These are phyloP conservation scores for Cladophialophora yegresii DNA, from an alignment of 2,329 filamentous ascomycete species.

Conservation along the genomic window DNA sequence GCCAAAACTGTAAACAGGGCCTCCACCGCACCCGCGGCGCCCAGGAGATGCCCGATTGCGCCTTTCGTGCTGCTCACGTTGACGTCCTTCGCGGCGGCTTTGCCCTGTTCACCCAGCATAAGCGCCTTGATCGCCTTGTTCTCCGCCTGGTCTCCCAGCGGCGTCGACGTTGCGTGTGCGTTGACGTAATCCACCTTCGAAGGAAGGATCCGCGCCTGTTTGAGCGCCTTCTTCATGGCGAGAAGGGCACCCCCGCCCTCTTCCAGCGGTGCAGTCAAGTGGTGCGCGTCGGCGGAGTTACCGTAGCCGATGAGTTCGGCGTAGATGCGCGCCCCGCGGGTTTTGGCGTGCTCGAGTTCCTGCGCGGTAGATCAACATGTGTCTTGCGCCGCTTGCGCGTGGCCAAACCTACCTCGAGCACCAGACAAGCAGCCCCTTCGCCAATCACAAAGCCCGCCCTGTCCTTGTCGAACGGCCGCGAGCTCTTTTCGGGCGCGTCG, in stretches of 20 bases:
- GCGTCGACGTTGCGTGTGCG: conserved; percentile 73
- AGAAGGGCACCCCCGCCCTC: conserved; percentile 79
- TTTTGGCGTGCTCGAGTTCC: conserved; percentile 82
- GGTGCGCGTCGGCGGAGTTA: conserved; percentile 84
- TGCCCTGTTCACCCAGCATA: conserved; percentile 72
- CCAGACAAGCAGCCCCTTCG: conserved; percentile 83
- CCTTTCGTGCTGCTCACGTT: conserved; percentile 94
- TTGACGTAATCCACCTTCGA: conserved; percentile 84
- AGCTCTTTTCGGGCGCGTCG: conserved; percentile 67
- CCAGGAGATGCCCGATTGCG: conserved; percentile 85
- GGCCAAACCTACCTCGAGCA: conserved; percentile 67
- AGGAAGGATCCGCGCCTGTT: conserved; percentile 69
- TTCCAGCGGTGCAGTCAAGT: conserved; percentile 86
- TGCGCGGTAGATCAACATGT: conserved; percentile 37
- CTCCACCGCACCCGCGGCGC: conserved; percentile 87
- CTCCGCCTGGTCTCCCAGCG: conserved; percentile 81
- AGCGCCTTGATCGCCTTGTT: conserved; percentile 77
- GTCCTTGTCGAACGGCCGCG: conserved; percentile 80
- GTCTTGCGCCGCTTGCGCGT: background rate
- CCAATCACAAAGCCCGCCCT: conserved; percentile 88
- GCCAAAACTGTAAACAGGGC: conserved; percentile 81
- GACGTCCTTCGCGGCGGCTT: conserved; percentile 62
- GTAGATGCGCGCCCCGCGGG: conserved; percentile 77
- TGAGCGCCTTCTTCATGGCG: conserved; percentile 82
- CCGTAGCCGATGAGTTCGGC: conserved; percentile 89